Percentiles rank a stretch among this genome's conserved stretches.
phyloP scores from a whole-genome alignment of 2,329 filamentous ascomycete species.

The Septoria linicola region DNA sequence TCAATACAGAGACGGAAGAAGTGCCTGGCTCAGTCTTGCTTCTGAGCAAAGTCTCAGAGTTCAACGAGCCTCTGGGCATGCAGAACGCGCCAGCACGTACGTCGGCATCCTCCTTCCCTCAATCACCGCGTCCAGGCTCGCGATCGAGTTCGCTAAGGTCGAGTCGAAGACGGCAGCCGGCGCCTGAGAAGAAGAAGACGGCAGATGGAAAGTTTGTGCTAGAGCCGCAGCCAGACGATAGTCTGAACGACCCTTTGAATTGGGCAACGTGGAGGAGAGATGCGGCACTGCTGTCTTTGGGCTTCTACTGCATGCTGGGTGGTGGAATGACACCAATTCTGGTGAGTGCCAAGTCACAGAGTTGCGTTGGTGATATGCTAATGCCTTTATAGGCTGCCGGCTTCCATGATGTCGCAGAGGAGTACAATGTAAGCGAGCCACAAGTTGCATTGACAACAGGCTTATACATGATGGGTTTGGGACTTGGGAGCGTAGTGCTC shows the following conservation, averaged over 20 bases:
- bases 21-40: slow-evolving; percentile 70
- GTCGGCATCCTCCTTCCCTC: slow-evolving; percentile 55
- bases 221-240: slow-evolving; percentile 89
- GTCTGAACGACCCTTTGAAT: slow-evolving; percentile 85
- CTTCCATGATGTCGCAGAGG: slow-evolving; percentile 74
- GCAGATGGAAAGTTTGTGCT: slow-evolving; percentile 80
- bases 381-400: slow-evolving; percentile 62
- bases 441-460: slow-evolving; percentile 83
- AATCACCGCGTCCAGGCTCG: slow-evolving; percentile 36
- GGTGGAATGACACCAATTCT: slow-evolving; percentile 89
- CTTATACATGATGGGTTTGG: slow-evolving; percentile 90
- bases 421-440: slow-evolving; percentile 65
- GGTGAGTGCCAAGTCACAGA: no score
- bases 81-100: slow-evolving; percentile 62
- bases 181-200: slow-evolving; percentile 67
- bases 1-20: slow-evolving; percentile 77
- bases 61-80: slow-evolving; percentile 62
- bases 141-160: slow-evolving; percentile 10
- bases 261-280: slow-evolving; percentile 84
- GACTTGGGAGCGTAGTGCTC: slow-evolving; percentile 77
- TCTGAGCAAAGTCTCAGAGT: slow-evolving; percentile 55
- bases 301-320: slow-evolving; percentile 89
- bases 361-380: no score
- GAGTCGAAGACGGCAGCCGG: slow-evolving; percentile 15
- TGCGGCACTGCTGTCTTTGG: slow-evolving; percentile 73